Percentiles rank a stretch among this genome's conserved stretches.
Conservation (phyloP, 495 filamentous ascomycete species). For the Hyaloscypha finlandica region DNA sequence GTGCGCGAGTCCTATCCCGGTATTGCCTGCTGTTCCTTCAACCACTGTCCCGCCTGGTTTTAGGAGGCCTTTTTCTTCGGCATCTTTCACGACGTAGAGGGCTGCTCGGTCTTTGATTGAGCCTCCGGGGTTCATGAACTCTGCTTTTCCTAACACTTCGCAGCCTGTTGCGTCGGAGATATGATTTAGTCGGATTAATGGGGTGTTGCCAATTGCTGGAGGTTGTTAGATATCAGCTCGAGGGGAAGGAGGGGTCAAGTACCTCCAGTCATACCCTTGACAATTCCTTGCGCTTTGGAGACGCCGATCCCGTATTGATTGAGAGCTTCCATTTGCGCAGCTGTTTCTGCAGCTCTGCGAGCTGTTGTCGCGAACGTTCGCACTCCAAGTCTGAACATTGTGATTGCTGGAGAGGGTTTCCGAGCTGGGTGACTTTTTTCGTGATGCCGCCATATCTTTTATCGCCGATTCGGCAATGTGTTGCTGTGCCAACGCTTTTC, state of each 20-base stretch:
- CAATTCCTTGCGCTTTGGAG: slow-evolving; percentile 80
- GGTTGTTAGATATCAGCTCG: slow-evolving; percentile 18
- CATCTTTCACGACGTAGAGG: slow-evolving; percentile 89
- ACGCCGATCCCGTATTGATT: slow-evolving; percentile 64
- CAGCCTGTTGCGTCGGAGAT: slow-evolving; percentile 93
- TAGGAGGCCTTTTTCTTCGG: slow-evolving; percentile 83
- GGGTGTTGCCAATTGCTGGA: slow-evolving; percentile 90
- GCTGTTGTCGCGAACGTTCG: slow-evolving; percentile 60
- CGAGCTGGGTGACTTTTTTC: neutral
- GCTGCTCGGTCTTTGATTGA: slow-evolving; percentile 97
- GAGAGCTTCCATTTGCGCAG: slow-evolving; percentile 47
- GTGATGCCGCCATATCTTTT: slow-evolving; percentile 15
- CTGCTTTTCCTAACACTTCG: slow-evolving; percentile 92
- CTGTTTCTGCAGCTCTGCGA: slow-evolving; percentile 46
- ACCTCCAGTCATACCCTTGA: slow-evolving; percentile 87
- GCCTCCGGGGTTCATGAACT: slow-evolving; percentile 98
- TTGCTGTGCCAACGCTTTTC: neutral
- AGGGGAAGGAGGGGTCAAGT: slow-evolving; percentile 34
- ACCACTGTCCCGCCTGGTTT: slow-evolving; percentile 89
- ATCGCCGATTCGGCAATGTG: slow-evolving; percentile 1
- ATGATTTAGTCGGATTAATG: slow-evolving; percentile 83
- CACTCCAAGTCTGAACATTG: slow-evolving; percentile 59
- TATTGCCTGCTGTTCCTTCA: slow-evolving; percentile 97
- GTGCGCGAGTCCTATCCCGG: slow-evolving; percentile 95
- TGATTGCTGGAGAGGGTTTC: slow-evolving; percentile 13